A percentile compares a stretch with the other conserved stretches of the same genome.
phyloP scores from a whole-genome alignment of 208 protist species.

The Trypanosoma theileri region DNA sequence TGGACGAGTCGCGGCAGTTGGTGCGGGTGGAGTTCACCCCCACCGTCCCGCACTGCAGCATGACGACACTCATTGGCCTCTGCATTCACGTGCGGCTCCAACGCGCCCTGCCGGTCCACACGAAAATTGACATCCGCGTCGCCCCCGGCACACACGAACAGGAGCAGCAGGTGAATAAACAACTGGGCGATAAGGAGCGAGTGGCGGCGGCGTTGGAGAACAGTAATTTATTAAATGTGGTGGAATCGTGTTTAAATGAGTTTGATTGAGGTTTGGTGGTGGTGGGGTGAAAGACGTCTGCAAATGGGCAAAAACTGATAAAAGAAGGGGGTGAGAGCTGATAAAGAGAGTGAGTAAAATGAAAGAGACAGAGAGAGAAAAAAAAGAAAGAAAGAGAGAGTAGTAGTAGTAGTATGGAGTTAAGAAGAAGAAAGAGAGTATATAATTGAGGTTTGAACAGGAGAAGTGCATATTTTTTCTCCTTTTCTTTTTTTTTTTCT shows the following conservation, averaged over 20 bases:
- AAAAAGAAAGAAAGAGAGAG: neutral
- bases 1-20: slow-evolving; percentile 69
- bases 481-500: no score
- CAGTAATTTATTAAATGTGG: slow-evolving; percentile 76
- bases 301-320: no score
- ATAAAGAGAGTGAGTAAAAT: no score
- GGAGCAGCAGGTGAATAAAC: slow-evolving; percentile 98
- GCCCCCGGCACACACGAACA: slow-evolving; percentile 93
- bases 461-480: no score
- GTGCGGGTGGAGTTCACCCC: slow-evolving; percentile 97
- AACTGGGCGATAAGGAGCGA: slow-evolving; percentile 99
- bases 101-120: slow-evolving; percentile 91
- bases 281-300: neutral
- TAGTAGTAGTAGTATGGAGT: neutral
- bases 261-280: slow-evolving; percentile 39
- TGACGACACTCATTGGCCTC: slow-evolving; percentile 98
- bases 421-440: neutral
- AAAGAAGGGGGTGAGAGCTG: no score
- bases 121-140: slow-evolving; percentile 95
- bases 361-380: neutral
- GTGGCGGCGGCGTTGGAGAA: slow-evolving; percentile 98
- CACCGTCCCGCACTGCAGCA: slow-evolving; percentile 98
- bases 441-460: neutral
- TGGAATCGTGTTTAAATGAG: slow-evolving; percentile 85
- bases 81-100: slow-evolving; percentile 96